Evolutionary conservation across 2,329 filamentous ascomycete species (phyloP).

Genomic region (Akanthomyces lecanii): DNA sequence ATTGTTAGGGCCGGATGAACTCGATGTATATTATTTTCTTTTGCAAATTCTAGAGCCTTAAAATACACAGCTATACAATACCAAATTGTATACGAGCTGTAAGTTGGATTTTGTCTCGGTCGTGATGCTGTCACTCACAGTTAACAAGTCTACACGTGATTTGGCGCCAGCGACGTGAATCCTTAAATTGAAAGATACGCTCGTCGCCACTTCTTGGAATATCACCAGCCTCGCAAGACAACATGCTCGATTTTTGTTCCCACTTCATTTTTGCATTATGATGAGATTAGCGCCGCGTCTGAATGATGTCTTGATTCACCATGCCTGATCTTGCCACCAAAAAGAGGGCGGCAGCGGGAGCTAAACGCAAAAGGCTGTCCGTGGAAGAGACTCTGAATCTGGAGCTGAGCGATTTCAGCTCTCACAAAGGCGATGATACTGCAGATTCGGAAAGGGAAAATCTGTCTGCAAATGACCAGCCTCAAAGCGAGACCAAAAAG

Average conservation of each 20-base stretch:
- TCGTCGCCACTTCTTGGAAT: background rate
- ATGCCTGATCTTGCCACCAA: background rate
- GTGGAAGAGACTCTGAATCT: background rate
- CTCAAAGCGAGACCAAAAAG: conserved; percentile 2
- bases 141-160: conserved; percentile 16
- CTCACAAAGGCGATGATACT: background rate
- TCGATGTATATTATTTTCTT: conserved; percentile 15
- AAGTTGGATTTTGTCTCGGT: background rate
- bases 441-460: conserved; percentile 12
- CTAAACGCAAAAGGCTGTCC: conserved; percentile 11
- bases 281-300: background rate
- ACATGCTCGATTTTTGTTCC: background rate
- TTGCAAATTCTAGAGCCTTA: background rate
- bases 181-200: background rate
- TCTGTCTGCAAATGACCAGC: background rate
- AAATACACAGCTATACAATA: background rate
- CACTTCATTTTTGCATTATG: background rate
- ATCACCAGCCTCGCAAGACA: background rate
- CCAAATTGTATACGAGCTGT: background rate
- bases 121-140: background rate
- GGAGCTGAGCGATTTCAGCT: background rate
- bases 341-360: background rate
- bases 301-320: background rate
- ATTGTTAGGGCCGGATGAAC: conserved; percentile 8
- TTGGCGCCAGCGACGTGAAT: conserved; percentile 16